Conservation (phyloP, 192 early-diverging fungal species). For the Obelidium mucronatum region DNA sequence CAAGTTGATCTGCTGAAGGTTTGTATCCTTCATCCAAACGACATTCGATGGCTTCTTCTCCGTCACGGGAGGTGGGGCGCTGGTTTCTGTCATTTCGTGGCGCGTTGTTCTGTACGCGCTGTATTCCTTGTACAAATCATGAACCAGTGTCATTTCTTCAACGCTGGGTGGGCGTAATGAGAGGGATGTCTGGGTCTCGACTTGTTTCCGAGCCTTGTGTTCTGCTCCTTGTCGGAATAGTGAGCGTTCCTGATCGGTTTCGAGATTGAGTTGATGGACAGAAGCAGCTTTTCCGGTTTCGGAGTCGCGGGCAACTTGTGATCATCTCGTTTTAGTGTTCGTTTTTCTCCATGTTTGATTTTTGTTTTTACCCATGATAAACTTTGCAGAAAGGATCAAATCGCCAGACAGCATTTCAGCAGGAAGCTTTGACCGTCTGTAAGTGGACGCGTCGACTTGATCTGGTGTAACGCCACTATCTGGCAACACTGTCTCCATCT, state of each 20-base stretch:
- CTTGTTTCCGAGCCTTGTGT: slow-evolving; percentile 61
- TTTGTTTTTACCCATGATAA: slow-evolving; percentile 79
- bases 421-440: slow-evolving; percentile 2
- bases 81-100: not conserved
- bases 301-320: slow-evolving; percentile 66
- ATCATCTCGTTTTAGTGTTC: not conserved
- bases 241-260: slow-evolving; percentile 75
- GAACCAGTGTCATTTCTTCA: slow-evolving; percentile 78
- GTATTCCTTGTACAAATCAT: slow-evolving; percentile 74
- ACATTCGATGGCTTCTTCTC: slow-evolving; percentile 37
- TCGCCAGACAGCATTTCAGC: not conserved
- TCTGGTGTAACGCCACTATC: slow-evolving; percentile 31
- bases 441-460: slow-evolving; percentile 23
- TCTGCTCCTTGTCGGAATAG: slow-evolving; percentile 74
- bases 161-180: slow-evolving; percentile 74
- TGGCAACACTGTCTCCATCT: slow-evolving; percentile 43
- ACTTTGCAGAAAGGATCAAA: slow-evolving; percentile 77
- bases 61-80: too few species aligned
- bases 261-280: slow-evolving; percentile 77
- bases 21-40: slow-evolving; percentile 80
- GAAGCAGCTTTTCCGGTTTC: slow-evolving; percentile 70
- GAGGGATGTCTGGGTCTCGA: slow-evolving; percentile 57
- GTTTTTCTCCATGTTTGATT: not conserved
- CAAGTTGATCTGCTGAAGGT: slow-evolving; percentile 72
- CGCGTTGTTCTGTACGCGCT: slow-evolving; percentile 60